Evolutionary conservation across 2,329 filamentous ascomycete genomes (phyloP).

Genomic region (Fusarium tuaranense): DNA sequence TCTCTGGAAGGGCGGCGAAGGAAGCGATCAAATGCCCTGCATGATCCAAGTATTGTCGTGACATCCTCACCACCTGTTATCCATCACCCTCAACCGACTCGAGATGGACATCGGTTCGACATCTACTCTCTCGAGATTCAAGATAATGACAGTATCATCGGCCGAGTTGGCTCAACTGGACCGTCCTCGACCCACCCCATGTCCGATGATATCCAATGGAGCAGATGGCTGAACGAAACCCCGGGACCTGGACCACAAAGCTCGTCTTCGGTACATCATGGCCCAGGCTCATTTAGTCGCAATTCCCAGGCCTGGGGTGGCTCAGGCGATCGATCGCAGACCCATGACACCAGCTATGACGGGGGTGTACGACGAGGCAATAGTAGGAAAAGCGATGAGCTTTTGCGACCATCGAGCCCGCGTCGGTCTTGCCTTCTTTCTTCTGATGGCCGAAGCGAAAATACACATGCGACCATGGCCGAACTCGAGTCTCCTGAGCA

Average conservation of each 20-base stretch:
- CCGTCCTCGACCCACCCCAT: not conserved
- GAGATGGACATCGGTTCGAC: conserved; percentile 3
- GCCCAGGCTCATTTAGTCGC: conserved; percentile 21
- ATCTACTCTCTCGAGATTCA: conserved; percentile 21
- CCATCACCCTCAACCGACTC: conserved; percentile 45
- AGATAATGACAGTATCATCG: conserved; percentile 24
- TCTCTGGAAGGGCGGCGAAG: not conserved
- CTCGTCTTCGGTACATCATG: not conserved
- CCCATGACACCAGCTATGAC: not conserved
- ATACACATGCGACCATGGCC: not conserved
- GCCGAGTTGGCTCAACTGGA: conserved; percentile 21
- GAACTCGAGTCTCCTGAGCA: not conserved
- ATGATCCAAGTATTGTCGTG: conserved; percentile 30
- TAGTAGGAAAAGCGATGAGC: not conserved
- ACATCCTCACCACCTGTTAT: conserved; percentile 30
- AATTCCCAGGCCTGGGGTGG: conserved; percentile 21
- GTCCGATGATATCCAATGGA: conserved; percentile 39
- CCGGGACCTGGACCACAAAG: not conserved
- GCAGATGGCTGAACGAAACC: conserved; percentile 33
- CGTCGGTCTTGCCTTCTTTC: not conserved
- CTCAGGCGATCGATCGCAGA: conserved; percentile 15
- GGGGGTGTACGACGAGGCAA: not conserved
- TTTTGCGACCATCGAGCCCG: not conserved
- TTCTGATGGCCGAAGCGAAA: not conserved
- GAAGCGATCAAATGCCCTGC: not conserved